A percentile compares a stretch with the other conserved stretches of the same genome.
Evolutionary conservation across 352 stramenopile species (phyloP).

Genomic region (Globisporangium emineosum): DNA sequence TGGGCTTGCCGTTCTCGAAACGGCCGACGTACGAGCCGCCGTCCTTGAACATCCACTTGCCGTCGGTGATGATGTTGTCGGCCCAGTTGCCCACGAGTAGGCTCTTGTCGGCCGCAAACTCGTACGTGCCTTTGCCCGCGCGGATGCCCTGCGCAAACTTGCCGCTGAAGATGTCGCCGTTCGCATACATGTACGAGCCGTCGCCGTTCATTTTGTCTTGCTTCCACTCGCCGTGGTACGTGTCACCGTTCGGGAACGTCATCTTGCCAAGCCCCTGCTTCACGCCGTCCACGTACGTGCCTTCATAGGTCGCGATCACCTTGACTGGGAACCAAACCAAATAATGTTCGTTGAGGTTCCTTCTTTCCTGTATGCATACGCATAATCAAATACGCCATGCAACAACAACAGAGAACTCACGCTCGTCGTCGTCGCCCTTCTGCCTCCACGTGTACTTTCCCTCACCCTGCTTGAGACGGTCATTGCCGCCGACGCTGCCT

Average conservation of each 20-base stretch:
- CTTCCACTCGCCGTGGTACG: slow-evolving; percentile 89
- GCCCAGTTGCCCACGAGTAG: slow-evolving; percentile 86
- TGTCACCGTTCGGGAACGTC: slow-evolving; percentile 88
- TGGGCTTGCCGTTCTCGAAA: slow-evolving; percentile 86
- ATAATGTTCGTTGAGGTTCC: no score
- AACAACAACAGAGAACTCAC: no score
- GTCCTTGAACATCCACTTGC: slow-evolving; percentile 91
- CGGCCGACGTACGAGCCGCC: slow-evolving; percentile 75
- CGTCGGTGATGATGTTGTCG: slow-evolving; percentile 82
- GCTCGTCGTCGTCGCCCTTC: slow-evolving; percentile 55
- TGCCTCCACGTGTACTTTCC: slow-evolving; percentile 89
- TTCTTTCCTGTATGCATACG: no score
- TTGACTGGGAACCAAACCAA: slow-evolving; percentile 36
- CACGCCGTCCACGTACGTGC: slow-evolving; percentile 80
- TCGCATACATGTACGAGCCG: slow-evolving; percentile 90
- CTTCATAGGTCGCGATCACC: slow-evolving; percentile 79
- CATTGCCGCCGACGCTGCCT: slow-evolving; percentile 62
- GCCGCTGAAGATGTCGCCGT: slow-evolving; percentile 90
- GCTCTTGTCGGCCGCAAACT: slow-evolving; percentile 81
- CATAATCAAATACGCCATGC: no score
- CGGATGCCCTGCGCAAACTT: slow-evolving; percentile 81
- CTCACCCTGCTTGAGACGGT: slow-evolving; percentile 80
- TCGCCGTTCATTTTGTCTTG: slow-evolving; percentile 85
- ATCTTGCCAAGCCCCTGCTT: slow-evolving; percentile 90
- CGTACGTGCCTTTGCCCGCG: slow-evolving; percentile 85